Conservation (phyloP, 2,329 filamentous ascomycete species). For the Epichloe typhina region DNA sequence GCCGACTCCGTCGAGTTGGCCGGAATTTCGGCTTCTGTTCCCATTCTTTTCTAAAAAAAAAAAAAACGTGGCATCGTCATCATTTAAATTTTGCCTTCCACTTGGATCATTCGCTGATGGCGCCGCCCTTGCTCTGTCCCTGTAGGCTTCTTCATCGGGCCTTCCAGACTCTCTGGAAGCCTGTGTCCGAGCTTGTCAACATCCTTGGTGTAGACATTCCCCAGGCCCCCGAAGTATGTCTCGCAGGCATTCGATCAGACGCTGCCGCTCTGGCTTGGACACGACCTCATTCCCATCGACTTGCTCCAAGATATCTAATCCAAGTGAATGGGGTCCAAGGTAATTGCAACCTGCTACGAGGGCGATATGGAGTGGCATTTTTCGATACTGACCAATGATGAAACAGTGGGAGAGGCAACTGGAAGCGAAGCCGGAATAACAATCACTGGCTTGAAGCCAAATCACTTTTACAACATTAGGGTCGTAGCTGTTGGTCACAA, state of each 20-base stretch:
- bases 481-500: conserved; percentile 84
- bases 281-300: conserved; percentile 47
- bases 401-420: conserved; percentile 65
- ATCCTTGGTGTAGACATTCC: conserved; percentile 92
- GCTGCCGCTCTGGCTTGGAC: conserved; percentile 89
- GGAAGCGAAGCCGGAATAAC: conserved; percentile 50
- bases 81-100: too few relatives aligned
- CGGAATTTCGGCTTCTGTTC: too few relatives aligned
- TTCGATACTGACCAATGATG: not conserved
- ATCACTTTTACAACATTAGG: conserved; percentile 84
- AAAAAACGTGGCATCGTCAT: too few relatives aligned
- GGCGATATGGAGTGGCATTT: not conserved
- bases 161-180: conserved; percentile 79
- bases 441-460: conserved; percentile 74
- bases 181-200: conserved; percentile 78
- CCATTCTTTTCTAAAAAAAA: not conserved
- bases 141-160: conserved; percentile 71
- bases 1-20: not conserved
- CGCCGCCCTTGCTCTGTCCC: not conserved
- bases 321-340: conserved; percentile 89
- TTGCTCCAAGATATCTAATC: conserved; percentile 77
- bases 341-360: conserved; percentile 28
- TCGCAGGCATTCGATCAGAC: conserved; percentile 78
- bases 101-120: not conserved
- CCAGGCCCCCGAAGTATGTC: conserved; percentile 73